Conservation (phyloP, 2,329 filamentous ascomycete species). For the Epichloe brachyelytri region DNA sequence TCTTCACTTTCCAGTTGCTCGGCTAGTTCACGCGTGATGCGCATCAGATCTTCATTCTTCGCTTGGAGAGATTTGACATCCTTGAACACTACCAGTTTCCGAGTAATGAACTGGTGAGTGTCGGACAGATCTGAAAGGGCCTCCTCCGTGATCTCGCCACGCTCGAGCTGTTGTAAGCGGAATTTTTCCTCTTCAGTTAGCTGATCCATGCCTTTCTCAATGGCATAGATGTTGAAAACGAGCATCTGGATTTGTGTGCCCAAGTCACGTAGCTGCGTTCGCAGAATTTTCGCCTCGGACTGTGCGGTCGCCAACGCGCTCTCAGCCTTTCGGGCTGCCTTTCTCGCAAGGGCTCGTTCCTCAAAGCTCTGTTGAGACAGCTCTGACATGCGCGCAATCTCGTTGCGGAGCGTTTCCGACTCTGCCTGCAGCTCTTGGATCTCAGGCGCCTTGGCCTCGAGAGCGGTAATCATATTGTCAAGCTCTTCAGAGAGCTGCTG, state of each 20-base stretch:
- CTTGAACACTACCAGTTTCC: constrained; percentile 82
- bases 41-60: constrained; percentile 75
- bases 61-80: constrained; percentile 72
- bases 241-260: constrained; percentile 85
- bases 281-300: constrained; percentile 64
- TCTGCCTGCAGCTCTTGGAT: constrained; percentile 76
- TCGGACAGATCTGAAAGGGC: constrained; percentile 63
- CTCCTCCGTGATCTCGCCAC: constrained; percentile 60
- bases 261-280: constrained; percentile 77
- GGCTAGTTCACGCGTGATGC: constrained; percentile 71
- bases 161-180: constrained; percentile 65
- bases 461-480: constrained; percentile 71
- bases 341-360: constrained; percentile 67
- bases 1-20: constrained; percentile 88
- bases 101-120: constrained; percentile 78
- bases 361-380: constrained; percentile 71
- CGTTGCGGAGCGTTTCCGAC: constrained; percentile 64
- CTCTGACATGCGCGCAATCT: constrained; percentile 74
- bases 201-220: constrained; percentile 64
- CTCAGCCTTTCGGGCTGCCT: constrained; percentile 66
- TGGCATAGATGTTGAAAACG: constrained; percentile 71
- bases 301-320: constrained; percentile 51
- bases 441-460: constrained; percentile 80
- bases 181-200: constrained; percentile 59
- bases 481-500: constrained; percentile 64